phyloP scores from a whole-genome alignment of 129 eudicot species.

The Flaveria sonorensis region DNA sequence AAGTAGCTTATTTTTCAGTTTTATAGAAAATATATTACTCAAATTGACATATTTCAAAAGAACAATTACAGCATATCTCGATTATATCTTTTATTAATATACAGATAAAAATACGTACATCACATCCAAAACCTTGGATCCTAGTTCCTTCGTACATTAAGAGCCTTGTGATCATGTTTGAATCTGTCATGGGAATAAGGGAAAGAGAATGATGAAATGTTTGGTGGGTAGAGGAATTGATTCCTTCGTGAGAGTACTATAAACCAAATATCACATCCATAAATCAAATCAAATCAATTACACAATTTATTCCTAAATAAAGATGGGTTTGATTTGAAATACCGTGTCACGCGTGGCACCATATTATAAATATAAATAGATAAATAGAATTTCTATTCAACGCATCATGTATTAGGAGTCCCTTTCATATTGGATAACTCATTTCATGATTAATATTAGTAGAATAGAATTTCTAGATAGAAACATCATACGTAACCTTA shows the following conservation, averaged over 20 bases:
- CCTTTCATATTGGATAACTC: background rate
- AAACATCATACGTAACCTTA: background rate
- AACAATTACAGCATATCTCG: no score
- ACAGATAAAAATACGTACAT: no score
- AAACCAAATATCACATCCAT: background rate
- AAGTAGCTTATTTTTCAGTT: background rate
- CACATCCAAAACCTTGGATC: no score
- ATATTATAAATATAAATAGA: background rate
- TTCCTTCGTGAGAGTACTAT: background rate
- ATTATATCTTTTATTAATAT: no score
- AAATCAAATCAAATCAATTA: slow-evolving; percentile 11
- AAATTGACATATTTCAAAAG: no score
- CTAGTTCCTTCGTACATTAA: no score
- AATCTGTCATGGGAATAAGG: no score
- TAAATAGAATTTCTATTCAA: slow-evolving; percentile 2
- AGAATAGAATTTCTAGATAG: background rate
- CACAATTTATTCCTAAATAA: slow-evolving; percentile 8
- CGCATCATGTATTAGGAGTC: slow-evolving; percentile 11
- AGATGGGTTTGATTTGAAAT: slow-evolving; percentile 14
- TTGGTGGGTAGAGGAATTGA: background rate
- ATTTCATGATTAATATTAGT: background rate
- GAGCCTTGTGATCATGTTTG: no score
- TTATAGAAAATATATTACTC: no score
- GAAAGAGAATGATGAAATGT: no score
- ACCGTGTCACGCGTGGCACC: slow-evolving; percentile 33